Conservation (phyloP, 2,329 filamentous ascomycete species). For the Neonectria neomacrospora region DNA sequence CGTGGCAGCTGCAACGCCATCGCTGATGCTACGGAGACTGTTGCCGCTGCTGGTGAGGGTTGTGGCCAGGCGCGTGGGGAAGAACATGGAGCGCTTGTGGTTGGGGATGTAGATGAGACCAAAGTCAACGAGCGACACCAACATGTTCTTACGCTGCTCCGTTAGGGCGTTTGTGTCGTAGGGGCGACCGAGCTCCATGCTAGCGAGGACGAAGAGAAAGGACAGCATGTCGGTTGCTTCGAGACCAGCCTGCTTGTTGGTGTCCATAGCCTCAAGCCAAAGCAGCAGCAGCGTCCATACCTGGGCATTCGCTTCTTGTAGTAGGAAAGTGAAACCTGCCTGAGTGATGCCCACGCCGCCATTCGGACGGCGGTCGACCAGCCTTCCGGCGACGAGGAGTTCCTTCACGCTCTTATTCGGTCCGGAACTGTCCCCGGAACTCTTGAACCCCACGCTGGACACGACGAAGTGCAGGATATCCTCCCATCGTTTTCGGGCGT, state of each 20-base stretch:
- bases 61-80: slow-evolving; percentile 92
- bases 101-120: slow-evolving; percentile 84
- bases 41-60: slow-evolving; percentile 89
- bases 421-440: slow-evolving; percentile 58
- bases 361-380: slow-evolving; percentile 75
- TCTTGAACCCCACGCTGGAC: slow-evolving; percentile 71
- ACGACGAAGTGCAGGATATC: slow-evolving; percentile 96
- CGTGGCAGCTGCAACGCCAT: slow-evolving; percentile 75
- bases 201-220: slow-evolving; percentile 95
- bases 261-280: slow-evolving; percentile 86
- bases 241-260: slow-evolving; percentile 68
- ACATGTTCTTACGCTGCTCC: slow-evolving; percentile 83
- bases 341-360: slow-evolving; percentile 86
- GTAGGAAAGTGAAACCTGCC: slow-evolving; percentile 90
- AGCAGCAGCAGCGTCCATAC: slow-evolving; percentile 96
- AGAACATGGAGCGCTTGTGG: slow-evolving; percentile 72
- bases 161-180: slow-evolving; percentile 90
- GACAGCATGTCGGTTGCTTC: slow-evolving; percentile 94
- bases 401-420: slow-evolving; percentile 85
- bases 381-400: slow-evolving; percentile 80
- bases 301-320: slow-evolving; percentile 96
- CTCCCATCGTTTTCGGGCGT: slow-evolving; percentile 92
- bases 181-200: slow-evolving; percentile 88
- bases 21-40: slow-evolving; percentile 75
- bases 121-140: slow-evolving; percentile 91